Evolutionary conservation across 768 basidiomycete species (phyloP).

Genomic region (Lentinus tigrinus): DNA sequence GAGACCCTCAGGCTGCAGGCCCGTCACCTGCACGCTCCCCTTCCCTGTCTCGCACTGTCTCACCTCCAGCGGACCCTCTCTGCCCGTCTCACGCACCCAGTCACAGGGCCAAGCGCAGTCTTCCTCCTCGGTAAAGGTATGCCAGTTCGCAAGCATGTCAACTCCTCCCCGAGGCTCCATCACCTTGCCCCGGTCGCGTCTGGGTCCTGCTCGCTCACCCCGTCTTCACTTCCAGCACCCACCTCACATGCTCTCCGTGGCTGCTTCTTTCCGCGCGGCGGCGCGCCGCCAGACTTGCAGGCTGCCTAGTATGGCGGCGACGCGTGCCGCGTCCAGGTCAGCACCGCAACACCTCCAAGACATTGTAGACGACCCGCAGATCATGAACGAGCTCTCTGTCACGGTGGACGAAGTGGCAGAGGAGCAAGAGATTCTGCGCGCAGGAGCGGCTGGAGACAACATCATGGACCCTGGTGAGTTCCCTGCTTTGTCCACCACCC

Average conservation of each 20-base stretch:
- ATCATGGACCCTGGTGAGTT: background rate
- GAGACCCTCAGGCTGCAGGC: background rate
- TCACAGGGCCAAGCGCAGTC: background rate
- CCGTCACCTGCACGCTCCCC: background rate
- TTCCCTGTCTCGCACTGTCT: background rate
- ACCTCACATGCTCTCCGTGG: conserved; percentile 13
- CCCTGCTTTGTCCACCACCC: background rate
- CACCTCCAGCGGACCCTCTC: too few species aligned
- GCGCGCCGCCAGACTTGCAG: conserved; percentile 8
- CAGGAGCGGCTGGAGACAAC: background rate
- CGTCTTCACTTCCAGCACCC: background rate
- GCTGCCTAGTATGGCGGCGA: background rate
- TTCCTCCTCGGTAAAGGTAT: background rate
- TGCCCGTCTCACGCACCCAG: conserved; percentile 1
- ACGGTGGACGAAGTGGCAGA: background rate
- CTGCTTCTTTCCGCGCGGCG: conserved; percentile 10
- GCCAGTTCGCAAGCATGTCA: too few species aligned
- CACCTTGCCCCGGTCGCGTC: background rate
- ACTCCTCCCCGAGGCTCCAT: background rate
- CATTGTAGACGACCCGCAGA: background rate
- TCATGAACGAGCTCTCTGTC: background rate
- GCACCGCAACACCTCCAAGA: background rate
- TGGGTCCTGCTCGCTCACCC: background rate
- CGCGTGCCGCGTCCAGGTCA: conserved; percentile 1
- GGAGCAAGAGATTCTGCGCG: background rate